These are phyloP conservation scores for Aspergillus aculeatinus DNA, from an alignment of 2,329 filamentous ascomycete genomes.

Conservation along the genomic window DNA sequence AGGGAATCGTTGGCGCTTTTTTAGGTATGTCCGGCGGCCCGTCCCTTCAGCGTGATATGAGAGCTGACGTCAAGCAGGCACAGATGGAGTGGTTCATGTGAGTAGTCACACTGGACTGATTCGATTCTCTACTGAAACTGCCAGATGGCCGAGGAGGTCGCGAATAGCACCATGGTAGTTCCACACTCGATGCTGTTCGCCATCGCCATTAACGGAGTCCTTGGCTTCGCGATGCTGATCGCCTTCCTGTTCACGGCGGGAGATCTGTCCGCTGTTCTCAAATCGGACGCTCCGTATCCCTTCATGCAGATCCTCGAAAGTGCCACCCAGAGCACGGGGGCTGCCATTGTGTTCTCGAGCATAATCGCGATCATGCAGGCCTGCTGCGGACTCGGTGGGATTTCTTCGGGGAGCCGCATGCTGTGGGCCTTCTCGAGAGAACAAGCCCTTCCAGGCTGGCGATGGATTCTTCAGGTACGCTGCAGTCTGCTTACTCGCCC, in stretches of 20 bases:
- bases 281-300: slow-evolving; percentile 32
- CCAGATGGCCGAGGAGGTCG: slow-evolving; percentile 41
- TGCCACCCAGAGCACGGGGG: slow-evolving; percentile 20
- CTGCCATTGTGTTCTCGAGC: background rate
- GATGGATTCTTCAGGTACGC: slow-evolving; percentile 7
- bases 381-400: background rate
- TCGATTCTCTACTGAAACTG: slow-evolving; percentile 2
- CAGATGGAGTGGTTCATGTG: slow-evolving; percentile 25
- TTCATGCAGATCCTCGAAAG: slow-evolving; percentile 37
- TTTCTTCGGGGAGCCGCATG: background rate
- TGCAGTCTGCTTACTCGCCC: background rate
- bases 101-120: slow-evolving; percentile 1
- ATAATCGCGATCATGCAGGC: background rate
- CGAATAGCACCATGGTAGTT: slow-evolving; percentile 36
- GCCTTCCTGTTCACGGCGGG: slow-evolving; percentile 42
- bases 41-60: background rate
- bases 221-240: slow-evolving; percentile 40
- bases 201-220: slow-evolving; percentile 36
- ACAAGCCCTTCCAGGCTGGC: slow-evolving; percentile 33
- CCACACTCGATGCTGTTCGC: slow-evolving; percentile 39
- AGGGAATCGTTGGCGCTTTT: slow-evolving; percentile 24
- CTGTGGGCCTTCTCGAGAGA: background rate
- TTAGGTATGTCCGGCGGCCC: slow-evolving; percentile 7
- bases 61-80: background rate
- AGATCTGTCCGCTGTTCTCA: slow-evolving; percentile 28